Conservation (phyloP, 208 protist species). For the Leishmania aethiopica region DNA sequence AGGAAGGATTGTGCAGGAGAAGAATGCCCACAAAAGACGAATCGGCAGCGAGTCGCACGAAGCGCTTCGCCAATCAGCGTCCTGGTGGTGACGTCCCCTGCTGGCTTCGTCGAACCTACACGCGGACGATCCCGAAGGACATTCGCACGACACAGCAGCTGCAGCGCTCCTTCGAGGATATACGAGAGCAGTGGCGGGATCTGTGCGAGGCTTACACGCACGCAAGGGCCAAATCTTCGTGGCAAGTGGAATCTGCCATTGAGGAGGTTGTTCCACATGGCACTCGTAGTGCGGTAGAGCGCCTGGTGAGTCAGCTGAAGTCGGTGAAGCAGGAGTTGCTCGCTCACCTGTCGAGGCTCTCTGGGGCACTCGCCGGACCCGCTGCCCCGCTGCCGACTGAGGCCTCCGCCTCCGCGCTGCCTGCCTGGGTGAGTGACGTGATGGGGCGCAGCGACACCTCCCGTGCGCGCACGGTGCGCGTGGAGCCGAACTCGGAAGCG, state of each 20-base stretch:
- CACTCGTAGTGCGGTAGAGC: conserved; percentile 10
- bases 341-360: conserved; percentile 25
- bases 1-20: not conserved
- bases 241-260: too few relatives aligned
- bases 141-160: conserved; percentile 47
- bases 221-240: not conserved
- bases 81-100: not conserved
- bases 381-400: not conserved
- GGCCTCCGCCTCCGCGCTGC: not conserved
- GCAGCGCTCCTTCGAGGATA: conserved; percentile 55
- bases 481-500: not conserved
- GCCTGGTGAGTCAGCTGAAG: conserved; percentile 65
- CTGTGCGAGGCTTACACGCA: conserved; percentile 16
- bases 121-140: conserved; percentile 51
- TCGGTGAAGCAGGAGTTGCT: conserved; percentile 75
- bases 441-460: not conserved
- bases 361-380: not conserved
- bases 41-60: too few relatives aligned
- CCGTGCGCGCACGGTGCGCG: too few relatives aligned
- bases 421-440: conserved; percentile 9
- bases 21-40: not conserved
- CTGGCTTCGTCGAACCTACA: conserved; percentile 59
- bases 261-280: not conserved
- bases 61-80: not conserved
- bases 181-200: conserved; percentile 44